Conservation (phyloP, 1,139 yeast species). For the Saccharomyces hybrid region DNA sequence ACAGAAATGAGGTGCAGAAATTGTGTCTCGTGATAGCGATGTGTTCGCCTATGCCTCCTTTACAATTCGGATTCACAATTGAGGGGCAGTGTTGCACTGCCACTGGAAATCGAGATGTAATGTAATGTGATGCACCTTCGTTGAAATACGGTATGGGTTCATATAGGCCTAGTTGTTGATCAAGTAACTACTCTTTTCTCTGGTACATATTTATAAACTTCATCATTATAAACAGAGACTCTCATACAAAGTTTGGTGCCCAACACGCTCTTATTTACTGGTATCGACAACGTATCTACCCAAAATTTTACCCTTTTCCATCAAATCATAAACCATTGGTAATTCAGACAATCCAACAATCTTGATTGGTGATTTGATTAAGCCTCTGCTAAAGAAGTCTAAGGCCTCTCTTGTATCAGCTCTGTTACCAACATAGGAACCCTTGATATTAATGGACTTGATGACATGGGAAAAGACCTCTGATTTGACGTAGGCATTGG, state of each 20-base stretch:
- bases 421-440: slow-evolving; percentile 76
- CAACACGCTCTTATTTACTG: slow-evolving; percentile 35
- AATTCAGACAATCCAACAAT: slow-evolving; percentile 61
- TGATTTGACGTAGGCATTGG: slow-evolving; percentile 57
- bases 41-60: too few species aligned
- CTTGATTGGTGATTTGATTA: slow-evolving; percentile 62
- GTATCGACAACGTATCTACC: slow-evolving; percentile 78
- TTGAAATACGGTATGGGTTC: too few species aligned
- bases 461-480: slow-evolving; percentile 60
- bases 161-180: background rate
- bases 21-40: too few species aligned
- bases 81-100: background rate
- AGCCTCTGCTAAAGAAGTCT: slow-evolving; percentile 64
- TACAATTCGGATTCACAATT: too few species aligned
- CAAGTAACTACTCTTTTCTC: background rate
- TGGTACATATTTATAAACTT: background rate
- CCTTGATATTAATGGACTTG: slow-evolving; percentile 55
- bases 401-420: slow-evolving; percentile 71
- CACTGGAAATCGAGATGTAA: background rate
- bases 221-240: background rate
- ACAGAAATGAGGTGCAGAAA: too few species aligned
- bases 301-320: slow-evolving; percentile 63
- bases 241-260: background rate
- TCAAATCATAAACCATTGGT: slow-evolving; percentile 53
- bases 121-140: too few species aligned